Conservation (phyloP, 2,329 filamentous ascomycete genomes). For the Aspergillus jensenii region DNA sequence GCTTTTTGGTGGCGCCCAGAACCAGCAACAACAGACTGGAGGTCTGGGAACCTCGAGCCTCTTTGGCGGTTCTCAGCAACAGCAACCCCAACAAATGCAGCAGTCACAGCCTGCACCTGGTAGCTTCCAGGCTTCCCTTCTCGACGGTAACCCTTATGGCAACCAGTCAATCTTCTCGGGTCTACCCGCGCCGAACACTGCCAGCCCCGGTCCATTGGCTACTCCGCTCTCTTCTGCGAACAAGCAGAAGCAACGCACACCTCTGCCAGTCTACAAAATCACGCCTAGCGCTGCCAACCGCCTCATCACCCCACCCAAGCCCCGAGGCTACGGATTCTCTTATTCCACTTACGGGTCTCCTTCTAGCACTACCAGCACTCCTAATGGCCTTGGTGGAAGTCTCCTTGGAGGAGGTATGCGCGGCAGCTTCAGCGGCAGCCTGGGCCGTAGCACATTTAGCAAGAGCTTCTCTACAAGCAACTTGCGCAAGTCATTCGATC, state of each 20-base stretch:
- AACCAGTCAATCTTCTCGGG: slow-evolving; percentile 82
- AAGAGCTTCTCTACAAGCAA: slow-evolving; percentile 91
- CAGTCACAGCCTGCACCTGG: slow-evolving; percentile 44
- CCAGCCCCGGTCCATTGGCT: slow-evolving; percentile 83
- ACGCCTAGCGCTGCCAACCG: slow-evolving; percentile 78
- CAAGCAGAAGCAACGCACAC: slow-evolving; percentile 75
- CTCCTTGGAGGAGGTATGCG: slow-evolving; percentile 49
- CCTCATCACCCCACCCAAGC: slow-evolving; percentile 79
- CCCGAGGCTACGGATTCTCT: slow-evolving; percentile 80
- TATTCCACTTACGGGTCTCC: slow-evolving; percentile 91
- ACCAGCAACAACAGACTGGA: slow-evolving; percentile 35
- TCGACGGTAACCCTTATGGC: slow-evolving; percentile 85
- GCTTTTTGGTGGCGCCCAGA: slow-evolving; percentile 55
- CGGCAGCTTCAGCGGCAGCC: slow-evolving; percentile 51
- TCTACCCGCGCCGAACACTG: slow-evolving; percentile 59
- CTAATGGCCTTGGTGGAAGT: slow-evolving; percentile 66
- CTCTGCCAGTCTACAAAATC: slow-evolving; percentile 83
- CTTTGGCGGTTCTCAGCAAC: slow-evolving; percentile 55
- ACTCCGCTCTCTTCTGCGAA: slow-evolving; percentile 78
- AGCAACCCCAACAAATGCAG: slow-evolving; percentile 51
- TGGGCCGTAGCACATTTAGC: slow-evolving; percentile 66
- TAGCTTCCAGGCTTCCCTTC: slow-evolving; percentile 72
- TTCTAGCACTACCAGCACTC: slow-evolving; percentile 67
- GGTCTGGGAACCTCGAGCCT: slow-evolving; percentile 43
- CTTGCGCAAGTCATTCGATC: slow-evolving; percentile 75